Evolutionary conservation across 2,329 filamentous ascomycete genomes (phyloP), one percentile per base, ranked within the genome.

Genomic region (Fusarium pilosicola): DNA sequence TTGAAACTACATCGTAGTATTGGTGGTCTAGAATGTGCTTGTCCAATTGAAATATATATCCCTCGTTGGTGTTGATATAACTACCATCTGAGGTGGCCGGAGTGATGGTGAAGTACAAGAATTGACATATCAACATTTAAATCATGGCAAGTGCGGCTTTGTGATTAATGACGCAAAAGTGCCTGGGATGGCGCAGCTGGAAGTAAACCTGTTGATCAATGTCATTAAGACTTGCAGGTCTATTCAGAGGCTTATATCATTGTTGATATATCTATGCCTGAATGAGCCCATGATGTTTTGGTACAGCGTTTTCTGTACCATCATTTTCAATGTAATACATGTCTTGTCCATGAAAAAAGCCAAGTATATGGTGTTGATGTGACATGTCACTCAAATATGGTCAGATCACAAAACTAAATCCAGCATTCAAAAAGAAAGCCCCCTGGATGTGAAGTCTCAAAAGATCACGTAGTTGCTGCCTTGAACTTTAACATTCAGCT

Each of bases 1-100:
- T 11, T 10, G 5, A 24, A 52, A 6, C 6, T 8, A 20, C 4
- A 1, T 15, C 0, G 17, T 20, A 24, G 7, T 5, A 8, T 36
- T 22, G 1, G 6, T 36, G 7, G 13, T 15, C n/a, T 6, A 4
- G n/a, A 26, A 52, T 26, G n/a, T 34, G 20, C 17, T 34, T 24
- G 5, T 51, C 5, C 7, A 20, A 4, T 24, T 1, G 12, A 24
- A 32, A 10, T 14, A 18, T 30, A 3, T 18, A 11, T 20, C 22
- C 1, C 24, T 34, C 20, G 30, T 8, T 34, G 30, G 30, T 6
- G 48, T 20, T 5, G 8, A 51, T 20, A 51, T 24, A 34, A 20
- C 9, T 24, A 24, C 30, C 17, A 13, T 24, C 11, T n/a, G 28
- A 48, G 48, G 28, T 9, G 48, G 22, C 15, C 11, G 12, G 17